Evolutionary conservation across 208 protist species (phyloP).

Genomic region (Acanthamoeba healyi): DNA sequence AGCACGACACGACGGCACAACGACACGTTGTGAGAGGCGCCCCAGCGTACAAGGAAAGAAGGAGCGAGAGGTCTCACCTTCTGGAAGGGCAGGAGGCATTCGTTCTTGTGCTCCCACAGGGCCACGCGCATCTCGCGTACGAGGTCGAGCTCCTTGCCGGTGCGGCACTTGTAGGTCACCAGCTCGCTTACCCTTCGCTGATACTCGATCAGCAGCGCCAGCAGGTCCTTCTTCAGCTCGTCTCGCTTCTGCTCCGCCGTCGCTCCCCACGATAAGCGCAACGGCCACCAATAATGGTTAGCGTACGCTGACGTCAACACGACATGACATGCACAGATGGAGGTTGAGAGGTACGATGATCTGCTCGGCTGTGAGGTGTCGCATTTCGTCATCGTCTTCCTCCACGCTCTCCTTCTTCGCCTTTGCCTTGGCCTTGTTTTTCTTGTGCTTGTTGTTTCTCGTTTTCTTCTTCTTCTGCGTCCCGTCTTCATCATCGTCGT

Average conservation of each 20-base stretch:
- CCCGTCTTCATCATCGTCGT: background rate
- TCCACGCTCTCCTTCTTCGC: background rate
- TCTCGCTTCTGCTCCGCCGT: slow-evolving; percentile 10
- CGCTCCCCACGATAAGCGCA: background rate
- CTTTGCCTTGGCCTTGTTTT: background rate
- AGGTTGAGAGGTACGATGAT: background rate
- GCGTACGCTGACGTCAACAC: background rate
- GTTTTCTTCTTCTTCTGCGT: background rate
- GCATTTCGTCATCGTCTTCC: background rate
- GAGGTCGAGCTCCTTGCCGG: background rate
- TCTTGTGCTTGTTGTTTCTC: background rate
- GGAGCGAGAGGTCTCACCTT: background rate
- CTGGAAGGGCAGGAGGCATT: slow-evolving; percentile 63
- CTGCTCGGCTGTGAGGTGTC: slow-evolving; percentile 27
- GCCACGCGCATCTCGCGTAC: slow-evolving; percentile 7
- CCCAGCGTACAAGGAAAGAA: no score
- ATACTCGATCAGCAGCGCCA: slow-evolving; percentile 54
- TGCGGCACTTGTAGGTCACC: slow-evolving; percentile 48
- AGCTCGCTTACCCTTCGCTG: slow-evolving; percentile 54
- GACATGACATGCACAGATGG: background rate
- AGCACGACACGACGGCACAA: no score
- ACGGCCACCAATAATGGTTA: background rate
- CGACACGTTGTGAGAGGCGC: no score
- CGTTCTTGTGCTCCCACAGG: slow-evolving; percentile 76
- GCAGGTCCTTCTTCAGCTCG: slow-evolving; percentile 23